phyloP scores from a whole-genome alignment of 2,329 filamentous ascomycete species.

The Penicillium sp. region DNA sequence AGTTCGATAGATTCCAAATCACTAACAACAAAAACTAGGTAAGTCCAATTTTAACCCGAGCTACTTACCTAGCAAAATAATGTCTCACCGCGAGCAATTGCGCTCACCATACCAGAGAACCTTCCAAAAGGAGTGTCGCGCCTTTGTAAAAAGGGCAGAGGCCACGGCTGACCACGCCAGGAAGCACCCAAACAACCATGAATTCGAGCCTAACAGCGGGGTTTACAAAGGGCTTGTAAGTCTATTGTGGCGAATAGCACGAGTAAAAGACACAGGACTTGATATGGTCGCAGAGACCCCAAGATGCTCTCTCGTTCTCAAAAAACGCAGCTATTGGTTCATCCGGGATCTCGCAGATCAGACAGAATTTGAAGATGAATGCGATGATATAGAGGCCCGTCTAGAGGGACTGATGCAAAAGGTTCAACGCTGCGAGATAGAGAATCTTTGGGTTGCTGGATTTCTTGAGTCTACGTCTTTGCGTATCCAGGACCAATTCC shows the following conservation, averaged over 20 bases:
- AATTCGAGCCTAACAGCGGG: too few species aligned
- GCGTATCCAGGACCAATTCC: not conserved
- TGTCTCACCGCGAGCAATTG: not conserved
- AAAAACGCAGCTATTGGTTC: not conserved
- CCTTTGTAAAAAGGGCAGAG: not conserved
- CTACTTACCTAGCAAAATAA: not conserved
- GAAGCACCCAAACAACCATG: not conserved
- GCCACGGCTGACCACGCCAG: not conserved
- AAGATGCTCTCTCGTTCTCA: not conserved
- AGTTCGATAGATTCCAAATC: not conserved
- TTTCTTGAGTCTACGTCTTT: not conserved
- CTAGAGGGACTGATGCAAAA: not conserved
- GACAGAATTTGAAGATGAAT: not conserved
- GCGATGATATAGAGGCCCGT: not conserved
- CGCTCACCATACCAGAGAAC: not conserved
- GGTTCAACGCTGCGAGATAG: not conserved
- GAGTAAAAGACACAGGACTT: not conserved
- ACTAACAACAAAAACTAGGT: not conserved
- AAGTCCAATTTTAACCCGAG: too few species aligned
- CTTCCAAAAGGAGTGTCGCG: not conserved
- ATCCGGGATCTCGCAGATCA: not conserved
- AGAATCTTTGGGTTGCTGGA: constrained; percentile 3
- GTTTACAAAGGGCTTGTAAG: not conserved
- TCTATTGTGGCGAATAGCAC: not conserved
- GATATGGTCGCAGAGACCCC: constrained; percentile 1